Evolutionary conservation across 2,329 filamentous ascomycete genomes (phyloP), one percentile per base, ranked within the genome.

Genomic region (Cephalotrichum gorgonifer): DNA sequence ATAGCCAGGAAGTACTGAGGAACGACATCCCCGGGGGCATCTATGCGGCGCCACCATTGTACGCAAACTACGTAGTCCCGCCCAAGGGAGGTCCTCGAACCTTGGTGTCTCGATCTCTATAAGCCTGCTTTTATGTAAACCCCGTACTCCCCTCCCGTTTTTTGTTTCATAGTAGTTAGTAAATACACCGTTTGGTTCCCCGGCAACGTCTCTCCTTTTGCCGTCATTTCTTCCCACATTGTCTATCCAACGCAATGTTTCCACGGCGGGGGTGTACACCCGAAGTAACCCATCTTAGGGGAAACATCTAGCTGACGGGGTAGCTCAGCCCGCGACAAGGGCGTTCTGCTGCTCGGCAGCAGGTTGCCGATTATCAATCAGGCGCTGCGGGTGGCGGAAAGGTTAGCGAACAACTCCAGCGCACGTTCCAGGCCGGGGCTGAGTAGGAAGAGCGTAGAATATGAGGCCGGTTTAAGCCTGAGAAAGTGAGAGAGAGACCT

Each of bases 341-440:
- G 35, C 35, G 17, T 39, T 39, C 35, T 22, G 35, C 35, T 39
- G 35, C 35, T 39, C 35, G 17, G 35, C 20, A 5, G 35, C 62
- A 14, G 65, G 62, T 25, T 66, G 64, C 6, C 70, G 66, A 61
- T 77, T 77, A 56, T 72, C 73, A 56, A 77, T 71, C 51, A 77
- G 61, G 50, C 74, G 73, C 74, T 77, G 48, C 14, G 30, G 11
- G 14, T 20, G 4, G 41, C 23, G 30, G 22, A 14, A 53, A 67
- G 63, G 8, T 23, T n/a, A 48, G 20, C 4, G 4, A 28, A 43
- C 9, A 14, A 4, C n/a, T n/a, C n/a, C n/a, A n/a, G n/a, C n/a
- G n/a, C n/a, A n/a, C n/a, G n/a, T n/a, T 31, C 30, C 11, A 15
- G 15, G 15, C 4, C 30, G 30, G 11, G 30, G 30, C 8, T 15